Evolutionary conservation across 139 green algal genomes (phyloP).

Genomic region (Chlamydomonas sp.): DNA sequence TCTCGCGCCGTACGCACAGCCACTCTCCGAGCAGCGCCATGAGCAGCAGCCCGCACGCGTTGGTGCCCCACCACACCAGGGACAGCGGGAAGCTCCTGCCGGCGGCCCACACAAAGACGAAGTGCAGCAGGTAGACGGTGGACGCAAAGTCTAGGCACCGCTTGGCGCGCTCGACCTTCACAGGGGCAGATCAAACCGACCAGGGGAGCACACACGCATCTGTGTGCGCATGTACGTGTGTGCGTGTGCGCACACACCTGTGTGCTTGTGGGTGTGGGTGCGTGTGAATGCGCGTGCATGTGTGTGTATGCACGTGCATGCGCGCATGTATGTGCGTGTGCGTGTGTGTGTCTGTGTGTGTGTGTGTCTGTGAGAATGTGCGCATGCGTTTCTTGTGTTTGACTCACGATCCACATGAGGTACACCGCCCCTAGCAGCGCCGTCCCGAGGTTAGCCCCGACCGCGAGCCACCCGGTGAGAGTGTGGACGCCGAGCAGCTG

Average conservation of each 20-base stretch:
- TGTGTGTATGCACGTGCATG: too few relatives aligned
- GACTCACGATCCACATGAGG: conserved; percentile 52
- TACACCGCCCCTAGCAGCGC: conserved; percentile 38
- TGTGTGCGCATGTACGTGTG: too few relatives aligned
- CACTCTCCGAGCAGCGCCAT: conserved; percentile 82
- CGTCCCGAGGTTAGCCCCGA: conserved; percentile 46
- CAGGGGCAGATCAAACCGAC: neutral
- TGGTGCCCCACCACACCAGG: conserved; percentile 57
- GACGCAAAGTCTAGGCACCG: conserved; percentile 92
- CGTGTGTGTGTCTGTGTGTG: neutral
- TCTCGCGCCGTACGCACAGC: conserved; percentile 80
- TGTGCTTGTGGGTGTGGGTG: too few relatives aligned
- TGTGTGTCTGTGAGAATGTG: neutral
- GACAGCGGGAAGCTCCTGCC: neutral
- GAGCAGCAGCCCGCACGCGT: conserved; percentile 47
- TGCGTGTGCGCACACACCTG: too few relatives aligned
- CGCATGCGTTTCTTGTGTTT: neutral
- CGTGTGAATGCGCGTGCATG: too few relatives aligned
- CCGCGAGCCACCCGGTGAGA: conserved; percentile 50
- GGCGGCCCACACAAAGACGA: conserved; percentile 44
- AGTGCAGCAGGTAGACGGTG: conserved; percentile 78
- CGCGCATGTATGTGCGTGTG: too few relatives aligned
- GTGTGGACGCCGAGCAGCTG: conserved; percentile 31
- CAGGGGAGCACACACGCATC: neutral
- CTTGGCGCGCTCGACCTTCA: conserved; percentile 81